Evolutionary conservation across 2,329 filamentous ascomycete genomes (phyloP), one percentile per base, ranked within the genome.

Genomic region (Aspergillus sp.): DNA sequence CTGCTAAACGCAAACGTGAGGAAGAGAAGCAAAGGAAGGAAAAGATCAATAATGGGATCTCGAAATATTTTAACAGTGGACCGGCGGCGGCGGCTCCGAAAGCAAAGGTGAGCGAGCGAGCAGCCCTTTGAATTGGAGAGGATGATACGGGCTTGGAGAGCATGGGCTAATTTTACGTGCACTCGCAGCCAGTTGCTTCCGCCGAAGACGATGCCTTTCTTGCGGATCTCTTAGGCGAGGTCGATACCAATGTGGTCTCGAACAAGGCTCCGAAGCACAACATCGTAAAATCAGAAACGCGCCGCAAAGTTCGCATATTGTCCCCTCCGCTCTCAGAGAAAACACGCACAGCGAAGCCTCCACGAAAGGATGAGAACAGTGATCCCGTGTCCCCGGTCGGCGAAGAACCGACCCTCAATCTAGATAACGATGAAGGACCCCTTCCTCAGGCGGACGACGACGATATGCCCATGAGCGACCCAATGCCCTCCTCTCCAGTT

Each of bases 131-230:
- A 45, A 12, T 7, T n/a, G 8, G 24, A 8, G 23, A 17, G 2
- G 7, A 15, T 33, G 64, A 37, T 15, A 9, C n/a, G n/a, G 5
- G 23, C 15, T 31, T 41, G 21, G 46, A 27, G 17, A n/a, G 21
- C 17, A 45, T 4, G 11, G 17, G 5, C 55, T 64, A 55, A 66
- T 59, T 53, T 17, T 67, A 74, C 2, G 7, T 23, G 27, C 58
- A 92, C 35, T 37, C 15, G 35, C 17, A 48, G 90, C 84, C 86
- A 44, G 80, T 86, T 60, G 90, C 89, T 68, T 96, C 91, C 5
- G 89, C 93, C 66, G 93, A 91, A 64, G 93, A 98, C 68, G 89
- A 91, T 57, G 89, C 90, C 56, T 99, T 98, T 75, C 85, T 99
- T 75, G 85, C 86, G 17, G 86, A 88, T 68, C 82, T 99, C 2